These are phyloP conservation scores for Myxozyma geophila DNA, from an alignment of 805 yeast species.

Conservation along the genomic window DNA sequence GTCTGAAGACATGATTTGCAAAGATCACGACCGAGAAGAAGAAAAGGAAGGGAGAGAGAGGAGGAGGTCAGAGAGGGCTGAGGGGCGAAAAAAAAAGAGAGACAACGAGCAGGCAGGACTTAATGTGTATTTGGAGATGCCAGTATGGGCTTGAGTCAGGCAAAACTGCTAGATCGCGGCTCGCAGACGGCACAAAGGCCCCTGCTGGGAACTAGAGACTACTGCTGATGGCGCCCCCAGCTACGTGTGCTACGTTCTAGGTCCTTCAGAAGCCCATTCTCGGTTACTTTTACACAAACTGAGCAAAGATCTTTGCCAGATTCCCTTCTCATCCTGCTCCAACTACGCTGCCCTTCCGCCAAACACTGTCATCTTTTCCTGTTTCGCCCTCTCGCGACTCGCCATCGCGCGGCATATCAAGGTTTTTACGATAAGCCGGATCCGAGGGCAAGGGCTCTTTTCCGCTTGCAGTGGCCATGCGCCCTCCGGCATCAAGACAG, in stretches of 20 bases:
- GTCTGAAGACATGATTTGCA: conserved; percentile 1
- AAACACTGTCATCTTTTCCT: too few species aligned
- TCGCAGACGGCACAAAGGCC: conserved; percentile 11
- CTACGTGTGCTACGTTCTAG: too few species aligned
- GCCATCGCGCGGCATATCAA: conserved; percentile 7
- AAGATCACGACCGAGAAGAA: neutral
- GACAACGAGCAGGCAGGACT: neutral
- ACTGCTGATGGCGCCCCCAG: too few species aligned
- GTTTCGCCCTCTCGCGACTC: neutral
- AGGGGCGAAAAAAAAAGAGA: neutral
- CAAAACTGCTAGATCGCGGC: neutral
- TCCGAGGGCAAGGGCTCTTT: neutral
- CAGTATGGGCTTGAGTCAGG: neutral
- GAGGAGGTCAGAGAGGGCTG: conserved; percentile 2
- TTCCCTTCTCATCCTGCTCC: neutral
- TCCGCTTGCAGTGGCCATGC: neutral
- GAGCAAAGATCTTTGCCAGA: conserved; percentile 11
- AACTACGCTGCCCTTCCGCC: neutral
- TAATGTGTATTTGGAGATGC: neutral
- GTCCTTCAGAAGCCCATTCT: neutral
- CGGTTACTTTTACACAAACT: neutral
- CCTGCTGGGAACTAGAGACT: conserved; percentile 7
- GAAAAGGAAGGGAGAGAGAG: neutral
- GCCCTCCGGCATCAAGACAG: neutral
- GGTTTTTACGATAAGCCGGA: conserved; percentile 1